Evolutionary conservation across 768 basidiomycete species (phyloP), one percentile per base, ranked within the genome.

Genomic region (Mycena galericulata): DNA sequence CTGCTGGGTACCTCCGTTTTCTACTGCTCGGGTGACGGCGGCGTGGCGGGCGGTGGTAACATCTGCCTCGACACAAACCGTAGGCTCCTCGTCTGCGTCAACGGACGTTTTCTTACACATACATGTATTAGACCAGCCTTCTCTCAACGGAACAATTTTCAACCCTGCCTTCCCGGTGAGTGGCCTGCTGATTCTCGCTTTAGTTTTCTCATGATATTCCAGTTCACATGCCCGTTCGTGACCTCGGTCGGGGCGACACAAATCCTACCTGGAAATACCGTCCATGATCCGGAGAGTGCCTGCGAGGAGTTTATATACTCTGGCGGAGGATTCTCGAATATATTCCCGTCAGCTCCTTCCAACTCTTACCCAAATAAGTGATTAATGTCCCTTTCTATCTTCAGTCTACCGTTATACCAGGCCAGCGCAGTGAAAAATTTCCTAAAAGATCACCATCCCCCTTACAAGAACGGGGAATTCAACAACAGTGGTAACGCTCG

Each of bases 221-320:
- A 83, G 82, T 76, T 75, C 1, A 81, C 83, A 0, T 87, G 86
- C 68, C 86, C 86, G 1, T 87, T 82, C 57, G 75, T 87, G 27
- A 87, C 87, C 22, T 81, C 87, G 8, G 84, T 88, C 41, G 87
- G 87, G 12, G 85, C 82, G 0, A 88, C 87, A 5, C 87, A 88
- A 62, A 66, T 88, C 56, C 82, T 81, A 34, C 79, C 80, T 2
- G 80, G 80, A n/a, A 79, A 82, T 14, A 83, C 80, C 1, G 81
- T 88, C 0, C 74, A 71, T 29, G 84, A 87, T 40, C 77, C 78
- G 3, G 86, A 88, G 75, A 74, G 75, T 22, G 86, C 86, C 1
- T 87, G 86, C 59, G 79, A 83, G 65, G 72, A 81, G 69, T n/a
- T n/a, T n/a, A n/a, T n/a, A n/a, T n/a, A n/a, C n/a, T n/a, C n/a